Conservation (phyloP, 345 rosid species). For the Citrus reticulata region DNA sequence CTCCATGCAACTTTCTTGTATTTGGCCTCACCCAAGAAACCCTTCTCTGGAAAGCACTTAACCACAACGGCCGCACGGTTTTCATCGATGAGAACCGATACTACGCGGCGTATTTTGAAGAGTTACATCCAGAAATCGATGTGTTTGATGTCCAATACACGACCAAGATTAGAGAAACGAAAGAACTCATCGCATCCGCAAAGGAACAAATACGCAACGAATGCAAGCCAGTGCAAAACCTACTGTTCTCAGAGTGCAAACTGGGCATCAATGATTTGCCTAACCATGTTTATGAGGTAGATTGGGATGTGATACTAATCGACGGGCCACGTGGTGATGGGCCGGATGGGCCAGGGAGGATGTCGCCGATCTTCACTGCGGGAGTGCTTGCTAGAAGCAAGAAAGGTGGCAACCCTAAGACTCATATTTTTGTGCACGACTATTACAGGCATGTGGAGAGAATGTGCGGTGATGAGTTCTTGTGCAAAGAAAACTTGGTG, state of each 20-base stretch:
- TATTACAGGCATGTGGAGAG: slow-evolving; percentile 77
- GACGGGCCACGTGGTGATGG: slow-evolving; percentile 97
- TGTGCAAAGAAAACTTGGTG: slow-evolving; percentile 79
- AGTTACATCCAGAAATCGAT: slow-evolving; percentile 84
- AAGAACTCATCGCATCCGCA: slow-evolving; percentile 52
- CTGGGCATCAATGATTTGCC: slow-evolving; percentile 88
- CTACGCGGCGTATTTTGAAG: slow-evolving; percentile 89
- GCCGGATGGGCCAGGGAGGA: slow-evolving; percentile 68
- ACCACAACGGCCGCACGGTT: slow-evolving; percentile 83
- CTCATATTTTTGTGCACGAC: slow-evolving; percentile 86
- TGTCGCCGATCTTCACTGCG: slow-evolving; percentile 88
- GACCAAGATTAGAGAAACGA: slow-evolving; percentile 57
- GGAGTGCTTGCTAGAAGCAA: slow-evolving; percentile 89
- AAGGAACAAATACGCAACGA: slow-evolving; percentile 62
- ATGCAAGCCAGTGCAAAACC: slow-evolving; percentile 89
- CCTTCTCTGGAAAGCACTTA: slow-evolving; percentile 88
- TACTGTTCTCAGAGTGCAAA: slow-evolving; percentile 82
- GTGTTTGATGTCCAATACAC: slow-evolving; percentile 95
- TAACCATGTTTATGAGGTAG: slow-evolving; percentile 87
- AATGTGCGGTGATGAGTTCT: slow-evolving; percentile 75
- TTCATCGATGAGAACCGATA: slow-evolving; percentile 91
- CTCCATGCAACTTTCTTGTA: slow-evolving; percentile 84
- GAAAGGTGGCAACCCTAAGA: slow-evolving; percentile 66
- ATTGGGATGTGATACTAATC: slow-evolving; percentile 90
- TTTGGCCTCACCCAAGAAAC: slow-evolving; percentile 94